Evolutionary conservation across 2,329 filamentous ascomycete species (phyloP).

Genomic region (Samsoniella hepiali): DNA sequence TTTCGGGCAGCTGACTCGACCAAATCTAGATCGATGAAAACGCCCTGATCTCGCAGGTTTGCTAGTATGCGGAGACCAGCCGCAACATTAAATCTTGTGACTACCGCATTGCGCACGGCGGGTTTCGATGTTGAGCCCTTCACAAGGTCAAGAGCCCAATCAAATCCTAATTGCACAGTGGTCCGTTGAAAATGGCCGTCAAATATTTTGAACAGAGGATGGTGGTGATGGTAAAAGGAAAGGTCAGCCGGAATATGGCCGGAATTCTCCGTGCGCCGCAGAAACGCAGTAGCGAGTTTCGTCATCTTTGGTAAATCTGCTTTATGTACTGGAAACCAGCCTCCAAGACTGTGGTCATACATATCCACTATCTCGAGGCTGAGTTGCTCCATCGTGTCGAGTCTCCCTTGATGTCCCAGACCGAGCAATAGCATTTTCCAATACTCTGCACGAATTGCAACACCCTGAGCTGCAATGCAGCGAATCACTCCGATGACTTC

Average conservation of each 20-base stretch:
- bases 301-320: constrained; percentile 39
- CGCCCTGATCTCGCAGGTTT: constrained; percentile 33
- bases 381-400: constrained; percentile 45
- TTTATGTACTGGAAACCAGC: constrained; percentile 42
- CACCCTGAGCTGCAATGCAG: constrained; percentile 23
- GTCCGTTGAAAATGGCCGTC: constrained; percentile 35
- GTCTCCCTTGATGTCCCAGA: constrained; percentile 41
- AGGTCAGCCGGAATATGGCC: constrained; percentile 39
- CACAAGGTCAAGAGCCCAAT: constrained; percentile 29
- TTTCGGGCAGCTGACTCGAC: constrained; percentile 29
- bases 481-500: constrained; percentile 12
- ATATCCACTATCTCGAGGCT: constrained; percentile 41
- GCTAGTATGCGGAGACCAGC: constrained; percentile 37
- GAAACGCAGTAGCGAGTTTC: background rate
- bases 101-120: background rate
- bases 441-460: constrained; percentile 34
- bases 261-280: background rate
- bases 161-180: constrained; percentile 47
- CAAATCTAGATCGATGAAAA: constrained; percentile 33
- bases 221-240: constrained; percentile 37
- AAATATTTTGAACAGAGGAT: constrained; percentile 49
- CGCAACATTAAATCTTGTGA: constrained; percentile 32
- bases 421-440: constrained; percentile 45
- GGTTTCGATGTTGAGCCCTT: background rate
- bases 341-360: constrained; percentile 31